Conservation (phyloP, 2,329 filamentous ascomycete genomes). For the Cadophora luteo-olivacea region DNA sequence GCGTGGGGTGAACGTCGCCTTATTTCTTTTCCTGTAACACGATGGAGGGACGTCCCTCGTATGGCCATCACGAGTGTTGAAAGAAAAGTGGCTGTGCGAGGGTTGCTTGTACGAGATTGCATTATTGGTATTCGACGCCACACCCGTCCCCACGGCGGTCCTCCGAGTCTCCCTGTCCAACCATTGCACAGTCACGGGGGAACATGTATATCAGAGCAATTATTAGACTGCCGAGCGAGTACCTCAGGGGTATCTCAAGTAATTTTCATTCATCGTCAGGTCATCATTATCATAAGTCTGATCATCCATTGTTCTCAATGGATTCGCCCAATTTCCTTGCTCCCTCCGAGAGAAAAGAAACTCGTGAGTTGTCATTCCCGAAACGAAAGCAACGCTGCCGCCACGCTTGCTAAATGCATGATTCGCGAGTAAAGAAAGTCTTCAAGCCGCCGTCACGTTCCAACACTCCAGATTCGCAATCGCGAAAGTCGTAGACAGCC, state of each 20-base stretch:
- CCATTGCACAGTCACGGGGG: background rate
- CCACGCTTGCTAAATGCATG: conserved; percentile 45
- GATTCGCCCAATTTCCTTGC: conserved; percentile 23
- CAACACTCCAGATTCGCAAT: conserved; percentile 22
- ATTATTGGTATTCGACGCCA: conserved; percentile 16
- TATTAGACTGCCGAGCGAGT: conserved; percentile 9
- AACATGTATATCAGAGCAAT: conserved; percentile 9
- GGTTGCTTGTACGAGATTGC: conserved; percentile 15
- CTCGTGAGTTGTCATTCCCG: conserved; percentile 29
- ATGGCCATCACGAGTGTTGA: conserved; percentile 32
- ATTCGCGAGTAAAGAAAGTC: conserved; percentile 31
- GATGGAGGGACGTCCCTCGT: conserved; percentile 16
- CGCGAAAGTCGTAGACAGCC: conserved; percentile 33
- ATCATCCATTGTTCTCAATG: conserved; percentile 25
- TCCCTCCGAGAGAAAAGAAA: conserved; percentile 26
- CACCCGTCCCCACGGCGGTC: conserved; percentile 15
- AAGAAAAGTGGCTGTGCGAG: conserved; percentile 28
- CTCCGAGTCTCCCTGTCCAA: background rate
- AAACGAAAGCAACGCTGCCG: conserved; percentile 32
- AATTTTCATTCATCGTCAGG: conserved; percentile 23
- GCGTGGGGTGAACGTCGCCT: conserved; percentile 15
- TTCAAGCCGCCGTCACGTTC: conserved; percentile 29
- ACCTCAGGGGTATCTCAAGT: conserved; percentile 19
- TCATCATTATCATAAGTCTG: conserved; percentile 28
- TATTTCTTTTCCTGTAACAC: conserved; percentile 9